Evolutionary conservation across 1,139 yeast genomes (phyloP).

Genomic region (Candida mesenterica): DNA sequence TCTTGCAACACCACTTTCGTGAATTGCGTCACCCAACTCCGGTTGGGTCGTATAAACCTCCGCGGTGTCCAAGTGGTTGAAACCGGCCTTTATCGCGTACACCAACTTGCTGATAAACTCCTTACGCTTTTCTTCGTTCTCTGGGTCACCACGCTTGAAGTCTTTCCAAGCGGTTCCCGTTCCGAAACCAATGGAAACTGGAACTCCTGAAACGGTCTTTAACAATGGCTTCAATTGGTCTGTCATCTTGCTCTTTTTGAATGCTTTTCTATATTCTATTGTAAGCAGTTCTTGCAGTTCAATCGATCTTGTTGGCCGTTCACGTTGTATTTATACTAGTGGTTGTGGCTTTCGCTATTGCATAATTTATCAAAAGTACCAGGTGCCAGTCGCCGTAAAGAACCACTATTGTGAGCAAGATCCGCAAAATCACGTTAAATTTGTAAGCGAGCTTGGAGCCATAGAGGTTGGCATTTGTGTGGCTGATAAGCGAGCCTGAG

Average conservation of each 20-base stretch:
- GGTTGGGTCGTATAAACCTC: slow-evolving; percentile 27
- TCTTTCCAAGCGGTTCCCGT: slow-evolving; percentile 21
- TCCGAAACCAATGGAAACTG: slow-evolving; percentile 19
- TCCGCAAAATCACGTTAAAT: too few species aligned
- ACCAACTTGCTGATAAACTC: slow-evolving; percentile 11
- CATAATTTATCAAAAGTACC: too few species aligned
- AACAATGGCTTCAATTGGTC: slow-evolving; percentile 6
- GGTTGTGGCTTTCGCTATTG: too few species aligned
- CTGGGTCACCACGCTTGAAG: slow-evolving; percentile 12
- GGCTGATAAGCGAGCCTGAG: too few species aligned
- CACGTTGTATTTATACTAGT: too few species aligned
- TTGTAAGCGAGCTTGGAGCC: too few species aligned
- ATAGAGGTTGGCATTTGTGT: too few species aligned
- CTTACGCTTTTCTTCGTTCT: slow-evolving; percentile 9
- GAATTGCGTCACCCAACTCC: slow-evolving; percentile 21
- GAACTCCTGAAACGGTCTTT: slow-evolving; percentile 10
- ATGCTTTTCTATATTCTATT: background rate
- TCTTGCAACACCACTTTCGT: slow-evolving; percentile 15
- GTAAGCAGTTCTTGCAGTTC: too few species aligned
- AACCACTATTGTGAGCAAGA: too few species aligned
- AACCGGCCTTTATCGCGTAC: slow-evolving; percentile 18
- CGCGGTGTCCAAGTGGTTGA: slow-evolving; percentile 26
- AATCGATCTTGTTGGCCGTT: too few species aligned
- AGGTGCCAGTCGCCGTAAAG: too few species aligned
- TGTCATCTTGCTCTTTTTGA: slow-evolving; percentile 1